Evolutionary conservation across 176 grass and related monocot species (phyloP).

Genomic region (Melocanna baccifera): DNA sequence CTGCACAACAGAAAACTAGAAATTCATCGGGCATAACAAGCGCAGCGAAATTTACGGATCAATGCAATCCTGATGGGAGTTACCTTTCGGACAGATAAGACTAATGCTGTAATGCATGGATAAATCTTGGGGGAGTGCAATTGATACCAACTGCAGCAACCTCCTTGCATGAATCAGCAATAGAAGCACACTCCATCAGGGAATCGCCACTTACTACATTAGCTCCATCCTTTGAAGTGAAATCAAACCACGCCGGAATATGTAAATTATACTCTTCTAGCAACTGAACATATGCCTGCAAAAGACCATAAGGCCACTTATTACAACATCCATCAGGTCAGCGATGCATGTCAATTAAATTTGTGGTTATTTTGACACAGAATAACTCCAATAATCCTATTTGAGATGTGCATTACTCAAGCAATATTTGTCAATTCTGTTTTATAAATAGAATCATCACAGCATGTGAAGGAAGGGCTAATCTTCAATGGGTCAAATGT

Average conservation of each 20-base stretch:
- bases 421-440: background rate
- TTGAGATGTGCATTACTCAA: background rate
- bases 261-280: conserved; percentile 62
- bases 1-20: conserved; percentile 33
- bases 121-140: conserved; percentile 88
- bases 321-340: background rate
- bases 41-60: background rate
- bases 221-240: conserved; percentile 81
- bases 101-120: conserved; percentile 69
- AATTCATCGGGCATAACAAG: background rate
- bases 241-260: conserved; percentile 86
- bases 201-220: conserved; percentile 82
- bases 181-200: conserved; percentile 54
- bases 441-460: background rate
- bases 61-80: conserved; percentile 1
- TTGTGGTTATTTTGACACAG: background rate
- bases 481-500: background rate
- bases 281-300: conserved; percentile 79
- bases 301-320: background rate
- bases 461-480: background rate
- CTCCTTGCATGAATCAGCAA: conserved; percentile 67
- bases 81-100: conserved; percentile 73
- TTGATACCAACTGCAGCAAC: conserved; percentile 82
- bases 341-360: background rate
- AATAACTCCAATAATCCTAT: background rate